phyloP scores from a whole-genome alignment of 306 rosid species.

The Arachis stenosperma region DNA sequence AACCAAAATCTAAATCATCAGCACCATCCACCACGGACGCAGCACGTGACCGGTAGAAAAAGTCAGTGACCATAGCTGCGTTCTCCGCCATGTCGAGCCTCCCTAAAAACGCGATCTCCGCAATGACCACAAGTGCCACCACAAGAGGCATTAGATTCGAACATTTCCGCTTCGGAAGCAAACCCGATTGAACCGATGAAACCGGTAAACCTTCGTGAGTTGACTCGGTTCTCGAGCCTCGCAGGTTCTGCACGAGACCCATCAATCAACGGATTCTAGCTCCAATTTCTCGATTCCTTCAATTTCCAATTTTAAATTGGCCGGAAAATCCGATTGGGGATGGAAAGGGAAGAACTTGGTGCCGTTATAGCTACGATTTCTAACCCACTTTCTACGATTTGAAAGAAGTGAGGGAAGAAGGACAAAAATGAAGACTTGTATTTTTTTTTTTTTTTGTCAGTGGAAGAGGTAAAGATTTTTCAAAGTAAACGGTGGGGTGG shows the following conservation, averaged over 20 bases:
- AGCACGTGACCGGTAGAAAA: conserved; percentile 54
- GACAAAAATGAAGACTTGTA: background rate
- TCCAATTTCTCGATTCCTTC: conserved; percentile 11
- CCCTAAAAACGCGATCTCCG: conserved; percentile 85
- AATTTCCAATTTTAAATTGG: conserved; percentile 20
- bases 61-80: conserved; percentile 70
- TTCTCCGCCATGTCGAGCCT: conserved; percentile 81
- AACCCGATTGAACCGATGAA: conserved; percentile 36
- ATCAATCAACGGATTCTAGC: conserved; percentile 37
- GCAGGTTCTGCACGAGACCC: conserved; percentile 60
- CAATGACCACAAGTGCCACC: conserved; percentile 72
- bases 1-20: conserved; percentile 45
- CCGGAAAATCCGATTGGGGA: conserved; percentile 31
- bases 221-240: conserved; percentile 67
- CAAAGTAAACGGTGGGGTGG: conserved; percentile 37
- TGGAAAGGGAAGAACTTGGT: conserved; percentile 29
- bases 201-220: conserved; percentile 54
- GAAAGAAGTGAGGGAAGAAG: background rate
- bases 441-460: background rate
- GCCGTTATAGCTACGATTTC: conserved; percentile 24
- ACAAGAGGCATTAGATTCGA: conserved; percentile 63
- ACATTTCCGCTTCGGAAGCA: conserved; percentile 65
- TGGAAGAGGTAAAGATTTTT: conserved; percentile 11
- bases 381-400: background rate
- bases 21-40: conserved; percentile 36